These are phyloP conservation scores for Sarocladium oryzae DNA, from an alignment of 2,329 filamentous ascomycete species.

Conservation along the genomic window DNA sequence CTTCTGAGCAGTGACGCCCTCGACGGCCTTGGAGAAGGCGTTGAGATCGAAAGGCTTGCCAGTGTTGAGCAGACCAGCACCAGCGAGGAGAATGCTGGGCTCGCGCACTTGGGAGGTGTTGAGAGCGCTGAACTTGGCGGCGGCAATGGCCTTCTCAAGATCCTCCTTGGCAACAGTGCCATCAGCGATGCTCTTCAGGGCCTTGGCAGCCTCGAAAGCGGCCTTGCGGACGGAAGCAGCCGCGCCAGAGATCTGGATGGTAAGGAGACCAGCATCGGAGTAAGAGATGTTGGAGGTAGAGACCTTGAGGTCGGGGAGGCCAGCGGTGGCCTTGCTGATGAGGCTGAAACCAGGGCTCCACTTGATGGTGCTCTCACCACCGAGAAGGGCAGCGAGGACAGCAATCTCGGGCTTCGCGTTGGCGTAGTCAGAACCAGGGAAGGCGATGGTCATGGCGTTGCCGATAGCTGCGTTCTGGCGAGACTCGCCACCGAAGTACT, in stretches of 20 bases:
- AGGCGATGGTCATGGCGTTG: constrained; percentile 83
- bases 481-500: constrained; percentile 95
- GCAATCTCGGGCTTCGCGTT: constrained; percentile 85
- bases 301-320: constrained; percentile 59
- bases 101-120: constrained; percentile 73
- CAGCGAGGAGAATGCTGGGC: constrained; percentile 74
- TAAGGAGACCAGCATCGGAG: constrained; percentile 88
- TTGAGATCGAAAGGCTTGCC: constrained; percentile 80
- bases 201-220: constrained; percentile 70
- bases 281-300: constrained; percentile 75
- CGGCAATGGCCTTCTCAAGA: constrained; percentile 82
- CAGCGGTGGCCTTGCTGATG: constrained; percentile 70
- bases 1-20: constrained; percentile 74
- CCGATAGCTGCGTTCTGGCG: constrained; percentile 70
- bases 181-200: constrained; percentile 72
- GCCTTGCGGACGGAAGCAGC: constrained; percentile 67
- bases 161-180: constrained; percentile 76
- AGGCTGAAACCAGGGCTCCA: constrained; percentile 92
- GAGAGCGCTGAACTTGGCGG: constrained; percentile 88
- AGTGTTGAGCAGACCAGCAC: constrained; percentile 73
- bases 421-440: constrained; percentile 78
- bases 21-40: constrained; percentile 70
- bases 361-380: constrained; percentile 87
- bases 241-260: constrained; percentile 72
- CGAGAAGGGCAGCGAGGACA: constrained; percentile 82